These are phyloP conservation scores for Tilletia walkeri DNA, from an alignment of 1,284 basidiomycete species.

Conservation along the genomic window DNA sequence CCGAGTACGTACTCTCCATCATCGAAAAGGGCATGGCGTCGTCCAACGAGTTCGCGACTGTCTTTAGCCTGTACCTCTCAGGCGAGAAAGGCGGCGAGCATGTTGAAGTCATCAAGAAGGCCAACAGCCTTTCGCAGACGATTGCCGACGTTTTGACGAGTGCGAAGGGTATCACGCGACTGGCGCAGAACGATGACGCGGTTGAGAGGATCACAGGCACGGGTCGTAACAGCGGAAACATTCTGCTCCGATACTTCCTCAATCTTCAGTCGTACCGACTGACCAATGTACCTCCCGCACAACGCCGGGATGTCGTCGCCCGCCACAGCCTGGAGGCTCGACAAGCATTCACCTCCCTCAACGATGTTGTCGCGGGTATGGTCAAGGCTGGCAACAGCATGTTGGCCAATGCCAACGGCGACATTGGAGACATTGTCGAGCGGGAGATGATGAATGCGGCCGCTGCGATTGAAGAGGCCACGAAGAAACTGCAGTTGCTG, in stretches of 20 bases:
- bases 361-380: conserved; percentile 79
- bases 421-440: conserved; percentile 94
- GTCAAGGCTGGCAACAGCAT: conserved; percentile 80
- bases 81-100: conserved; percentile 88
- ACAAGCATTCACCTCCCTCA: conserved; percentile 75
- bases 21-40: conserved; percentile 94
- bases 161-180: conserved; percentile 90
- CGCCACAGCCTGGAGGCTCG: conserved; percentile 85
- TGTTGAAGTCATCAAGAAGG: conserved; percentile 95
- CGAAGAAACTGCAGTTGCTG: conserved; percentile 80
- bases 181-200: conserved; percentile 84
- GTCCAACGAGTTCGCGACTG: conserved; percentile 90
- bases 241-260: conserved; percentile 85
- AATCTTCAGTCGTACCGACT: conserved; percentile 95
- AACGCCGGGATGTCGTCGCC: conserved; percentile 82
- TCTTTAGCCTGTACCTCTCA: conserved; percentile 86
- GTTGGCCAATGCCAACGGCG: conserved; percentile 77
- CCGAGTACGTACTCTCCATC: conserved; percentile 96
- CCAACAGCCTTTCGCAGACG: conserved; percentile 93
- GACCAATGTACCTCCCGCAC: conserved; percentile 59
- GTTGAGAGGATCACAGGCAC: conserved; percentile 81
- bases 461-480: conserved; percentile 88
- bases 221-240: conserved; percentile 83
- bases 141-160: conserved; percentile 86
- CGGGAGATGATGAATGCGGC: conserved; percentile 94